Evolutionary conservation across 164 flowering plant genomes (phyloP).

Genomic region (Piper betle): DNA sequence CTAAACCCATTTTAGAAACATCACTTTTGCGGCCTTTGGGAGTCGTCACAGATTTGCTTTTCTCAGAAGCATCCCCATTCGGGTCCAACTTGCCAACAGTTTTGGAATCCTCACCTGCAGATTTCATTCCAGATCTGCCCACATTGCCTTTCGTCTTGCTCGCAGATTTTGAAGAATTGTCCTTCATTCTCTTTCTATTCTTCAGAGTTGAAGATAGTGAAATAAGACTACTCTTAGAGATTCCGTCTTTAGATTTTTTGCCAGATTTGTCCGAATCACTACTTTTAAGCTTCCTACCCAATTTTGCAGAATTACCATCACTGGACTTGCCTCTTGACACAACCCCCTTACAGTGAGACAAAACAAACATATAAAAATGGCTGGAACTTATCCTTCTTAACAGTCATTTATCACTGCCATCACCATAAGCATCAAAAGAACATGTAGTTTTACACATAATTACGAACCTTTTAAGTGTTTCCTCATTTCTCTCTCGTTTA

Average conservation of each 20-base stretch:
- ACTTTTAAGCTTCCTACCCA: conserved; percentile 16
- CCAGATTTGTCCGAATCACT: conserved; percentile 9
- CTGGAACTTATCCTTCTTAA: background rate
- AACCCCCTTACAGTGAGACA: conserved; percentile 13
- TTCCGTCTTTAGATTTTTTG: conserved; percentile 19
- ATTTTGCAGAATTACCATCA: conserved; percentile 22
- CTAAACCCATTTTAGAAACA: background rate
- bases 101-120: conserved; percentile 1
- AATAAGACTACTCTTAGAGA: conserved; percentile 5
- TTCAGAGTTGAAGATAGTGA: conserved; percentile 6
- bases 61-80: conserved; percentile 10
- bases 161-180: conserved; percentile 4
- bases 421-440: background rate
- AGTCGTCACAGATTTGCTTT: conserved; percentile 9
- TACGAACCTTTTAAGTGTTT: conserved; percentile 37
- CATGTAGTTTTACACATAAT: background rate
- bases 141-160: conserved; percentile 11
- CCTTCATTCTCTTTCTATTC: conserved; percentile 1
- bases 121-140: background rate
- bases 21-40: conserved; percentile 6
- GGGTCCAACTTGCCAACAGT: conserved; percentile 5
- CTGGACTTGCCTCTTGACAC: conserved; percentile 44
- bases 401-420: background rate
- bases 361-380: background rate
- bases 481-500: conserved; percentile 26